These are phyloP conservation scores for Fusarium dlaminii DNA, from an alignment of 2,329 filamentous ascomycete species.

Conservation along the genomic window DNA sequence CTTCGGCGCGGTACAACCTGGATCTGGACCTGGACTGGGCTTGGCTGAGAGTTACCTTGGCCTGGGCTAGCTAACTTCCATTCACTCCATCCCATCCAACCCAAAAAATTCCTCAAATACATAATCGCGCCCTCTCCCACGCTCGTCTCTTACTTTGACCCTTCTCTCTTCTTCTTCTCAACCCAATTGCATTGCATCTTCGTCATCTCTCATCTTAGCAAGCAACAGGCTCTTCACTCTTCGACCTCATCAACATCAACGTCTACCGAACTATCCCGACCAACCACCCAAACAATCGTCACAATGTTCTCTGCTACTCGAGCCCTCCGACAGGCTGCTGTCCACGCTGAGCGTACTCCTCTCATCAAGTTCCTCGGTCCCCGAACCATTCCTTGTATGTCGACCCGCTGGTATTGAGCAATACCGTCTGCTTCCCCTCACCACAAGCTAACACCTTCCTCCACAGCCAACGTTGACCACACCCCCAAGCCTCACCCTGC, in stretches of 20 bases:
- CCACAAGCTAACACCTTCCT: conserved; percentile 27
- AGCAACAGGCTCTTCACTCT: background rate
- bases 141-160: background rate
- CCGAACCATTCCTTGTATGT: conserved; percentile 66
- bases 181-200: conserved; percentile 9
- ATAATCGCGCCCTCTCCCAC: conserved; percentile 37
- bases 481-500: conserved; percentile 77
- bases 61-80: conserved; percentile 8
- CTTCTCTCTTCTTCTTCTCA: conserved; percentile 10
- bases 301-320: conserved; percentile 66
- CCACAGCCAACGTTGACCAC: conserved; percentile 76
- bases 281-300: conserved; percentile 18
- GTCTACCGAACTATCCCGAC: conserved; percentile 19
- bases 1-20: conserved; percentile 32
- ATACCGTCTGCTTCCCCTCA: background rate
- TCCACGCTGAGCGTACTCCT: conserved; percentile 68
- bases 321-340: conserved; percentile 66
- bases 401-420: background rate
- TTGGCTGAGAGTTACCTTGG: background rate
- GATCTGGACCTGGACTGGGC: background rate
- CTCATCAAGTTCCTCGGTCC: conserved; percentile 71
- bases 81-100: conserved; percentile 2
- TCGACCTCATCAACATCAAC: background rate
- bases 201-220: conserved; percentile 1
- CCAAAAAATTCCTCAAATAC: conserved; percentile 43